Evolutionary conservation across 31 red algal species (phyloP), one percentile per base, ranked within the genome.

Genomic region (Odonthalia washingtoniensis): DNA sequence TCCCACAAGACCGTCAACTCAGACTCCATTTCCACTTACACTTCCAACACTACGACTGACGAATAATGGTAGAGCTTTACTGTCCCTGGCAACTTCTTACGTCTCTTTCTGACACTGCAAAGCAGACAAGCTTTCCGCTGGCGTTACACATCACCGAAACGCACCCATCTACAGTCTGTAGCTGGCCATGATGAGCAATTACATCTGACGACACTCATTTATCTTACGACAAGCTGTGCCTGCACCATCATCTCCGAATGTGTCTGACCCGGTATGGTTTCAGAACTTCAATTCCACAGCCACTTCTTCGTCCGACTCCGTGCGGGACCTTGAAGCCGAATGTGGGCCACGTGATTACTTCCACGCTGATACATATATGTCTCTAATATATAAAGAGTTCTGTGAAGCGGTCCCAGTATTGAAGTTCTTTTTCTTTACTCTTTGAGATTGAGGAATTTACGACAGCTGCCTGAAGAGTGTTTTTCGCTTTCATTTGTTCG

Each of bases 401-500:
- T 89, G 82, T 64, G 78, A 52, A 14, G 83, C 74, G 4, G 96
- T 95, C 70, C 40, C 3, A 0, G 46, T 52, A 1, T 95, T 95
- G 60, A 68, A 57, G 1, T 79, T 21, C 5, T 69, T 94, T 30
- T 87, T 52, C 93, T 90, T 3, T 87, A 38, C 28, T 84, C 84
- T 14, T 60, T 57, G 6, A 93, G 96, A 30, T n/a, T 81, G 60
- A 93, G 96, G 1, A 60, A 86, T 1, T 40, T 98, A n/a, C 75
- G 94, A n/a, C 37, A 46, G 39, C 69, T 87, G 46, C 96, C 96
- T 17, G 79, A 91, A 18, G 96, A 95, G 75, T 94, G 91, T 32
- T 98, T 33, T 93, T 93, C 40, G 62, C 87, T 65, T 98, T 92
- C 70, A 82, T 98, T 34, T 98, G 96, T 77, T 96, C 96, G 1